phyloP scores from a whole-genome alignment of 352 stramenopile species.

The Globisporangium irregulare region DNA sequence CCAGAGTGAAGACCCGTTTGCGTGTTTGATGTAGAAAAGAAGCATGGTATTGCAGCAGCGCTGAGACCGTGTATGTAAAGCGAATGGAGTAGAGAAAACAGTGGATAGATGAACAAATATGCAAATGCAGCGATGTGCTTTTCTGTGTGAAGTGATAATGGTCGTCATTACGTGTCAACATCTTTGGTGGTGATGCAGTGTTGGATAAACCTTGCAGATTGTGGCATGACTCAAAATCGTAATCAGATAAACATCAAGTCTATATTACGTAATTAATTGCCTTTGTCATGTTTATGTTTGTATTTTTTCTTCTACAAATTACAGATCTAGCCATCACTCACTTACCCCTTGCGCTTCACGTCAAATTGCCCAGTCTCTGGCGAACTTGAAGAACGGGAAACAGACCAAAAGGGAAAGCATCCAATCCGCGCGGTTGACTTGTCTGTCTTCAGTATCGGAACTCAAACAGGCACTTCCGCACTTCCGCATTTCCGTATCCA shows the following conservation, averaged over 20 bases:
- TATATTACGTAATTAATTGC: neutral
- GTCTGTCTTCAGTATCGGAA: neutral
- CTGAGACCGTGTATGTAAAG: neutral
- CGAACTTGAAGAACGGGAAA: constrained; percentile 10
- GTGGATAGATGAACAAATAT: neutral
- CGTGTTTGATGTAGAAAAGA: constrained; percentile 42
- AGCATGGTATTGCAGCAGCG: neutral
- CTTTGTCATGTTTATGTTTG: neutral
- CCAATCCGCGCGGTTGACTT: constrained; percentile 3
- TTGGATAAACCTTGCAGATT: neutral
- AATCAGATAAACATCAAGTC: neutral
- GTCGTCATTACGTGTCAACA: neutral
- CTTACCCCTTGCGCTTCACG: neutral
- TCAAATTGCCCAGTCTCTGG: neutral
- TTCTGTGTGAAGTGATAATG: neutral
- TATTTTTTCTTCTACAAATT: neutral
- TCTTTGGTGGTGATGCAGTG: neutral
- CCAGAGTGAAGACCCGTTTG: constrained; percentile 60
- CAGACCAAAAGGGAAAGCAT: neutral
- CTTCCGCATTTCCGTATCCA: neutral
- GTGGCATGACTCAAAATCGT: neutral
- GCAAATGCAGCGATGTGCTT: neutral
- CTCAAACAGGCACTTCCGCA: neutral
- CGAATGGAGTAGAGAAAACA: neutral
- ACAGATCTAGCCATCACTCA: constrained; percentile 3